phyloP scores from a whole-genome alignment of 768 basidiomycete genomes.

The Lyophyllum semitale region DNA sequence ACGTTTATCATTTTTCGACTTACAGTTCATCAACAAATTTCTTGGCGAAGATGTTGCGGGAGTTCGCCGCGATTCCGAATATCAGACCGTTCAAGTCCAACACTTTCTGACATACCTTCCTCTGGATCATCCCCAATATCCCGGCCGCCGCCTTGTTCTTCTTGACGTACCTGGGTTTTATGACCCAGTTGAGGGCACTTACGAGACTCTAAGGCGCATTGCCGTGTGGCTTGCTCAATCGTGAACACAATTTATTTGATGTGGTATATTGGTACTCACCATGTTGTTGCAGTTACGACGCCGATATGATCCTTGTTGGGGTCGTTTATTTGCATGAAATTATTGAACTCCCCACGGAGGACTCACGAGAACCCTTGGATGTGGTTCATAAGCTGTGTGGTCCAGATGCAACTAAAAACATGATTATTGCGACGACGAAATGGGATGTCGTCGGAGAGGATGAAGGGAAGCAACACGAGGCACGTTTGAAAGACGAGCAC shows the following conservation, averaged over 20 bases:
- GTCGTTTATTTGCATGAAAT: slow-evolving; percentile 19
- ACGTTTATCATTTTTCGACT: neutral
- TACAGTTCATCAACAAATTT: neutral
- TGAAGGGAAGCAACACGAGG: slow-evolving; percentile 9
- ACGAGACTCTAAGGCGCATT: slow-evolving; percentile 18
- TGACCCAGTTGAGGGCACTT: slow-evolving; percentile 14
- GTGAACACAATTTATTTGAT: slow-evolving; percentile 7
- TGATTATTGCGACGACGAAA: slow-evolving; percentile 18
- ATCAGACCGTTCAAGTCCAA: slow-evolving; percentile 13
- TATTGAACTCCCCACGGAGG: slow-evolving; percentile 11
- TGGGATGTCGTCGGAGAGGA: slow-evolving; percentile 10
- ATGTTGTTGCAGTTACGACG: slow-evolving; percentile 6
- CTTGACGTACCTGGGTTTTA: slow-evolving; percentile 26
- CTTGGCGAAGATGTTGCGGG: neutral
- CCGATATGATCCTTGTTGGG: slow-evolving; percentile 17
- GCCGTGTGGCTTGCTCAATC: slow-evolving; percentile 17
- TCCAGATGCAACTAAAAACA: slow-evolving; percentile 7
- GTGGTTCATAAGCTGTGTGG: slow-evolving; percentile 17
- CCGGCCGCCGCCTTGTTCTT: slow-evolving; percentile 13
- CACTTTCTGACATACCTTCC: slow-evolving; percentile 8
- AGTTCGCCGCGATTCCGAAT: slow-evolving; percentile 14
- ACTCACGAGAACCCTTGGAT: slow-evolving; percentile 19
- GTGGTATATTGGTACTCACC: neutral
- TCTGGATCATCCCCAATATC: slow-evolving; percentile 1
- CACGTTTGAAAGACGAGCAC: slow-evolving; percentile 4